Evolutionary conservation across 495 filamentous ascomycete species (phyloP), one percentile per base, ranked within the genome.

Genomic region (Penicillium simplicissimum): DNA sequence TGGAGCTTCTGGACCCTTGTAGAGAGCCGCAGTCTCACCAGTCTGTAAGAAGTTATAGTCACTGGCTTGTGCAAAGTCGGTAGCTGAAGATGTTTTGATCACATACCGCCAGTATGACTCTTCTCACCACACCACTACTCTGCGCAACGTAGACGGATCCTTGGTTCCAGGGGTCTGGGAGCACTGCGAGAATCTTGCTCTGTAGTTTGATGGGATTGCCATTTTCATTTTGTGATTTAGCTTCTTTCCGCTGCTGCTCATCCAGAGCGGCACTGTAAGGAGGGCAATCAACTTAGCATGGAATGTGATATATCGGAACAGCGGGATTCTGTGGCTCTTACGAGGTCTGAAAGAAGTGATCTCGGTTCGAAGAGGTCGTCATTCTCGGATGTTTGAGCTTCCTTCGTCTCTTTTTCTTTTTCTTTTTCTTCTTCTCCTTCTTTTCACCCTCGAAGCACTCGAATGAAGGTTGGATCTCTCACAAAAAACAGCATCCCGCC

Each of bases 261-360:
- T 87, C 87, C 64, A 96, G 80, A 9, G 90, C 85, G 34, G 90
- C 83, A 67, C 90, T 94, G 63, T 62, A 57, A 34, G 52, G 14
- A 17, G 23, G 17, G 21, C 34, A 19, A 25, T 51, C 59, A 51
- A 23, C n/a, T 52, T 31, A 33, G 25, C 53, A 66, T 51, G 69
- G 57, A 58, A 49, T 62, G 28, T 34, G n/a, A 56, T 57, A 48
- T 33, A 48, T 31, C 48, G 11, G 11, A 31, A 36, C 3, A 48
- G 47, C 11, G 64, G 40, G 7, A 43, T 42, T 37, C 2, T 10
- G 52, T 49, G 15, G 42, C 45, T 33, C 70, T 71, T 43, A 78
- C 84, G 71, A 81, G 17, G 92, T 94, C 75, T 98, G 92, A 73
- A 98, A 98, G 82, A 95, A 97, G 68, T 94, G 79, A 23, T 86